Base-by-base conservation (phyloP, 768 basidiomycete genomes). In the Tulasnella sp. region DNA sequence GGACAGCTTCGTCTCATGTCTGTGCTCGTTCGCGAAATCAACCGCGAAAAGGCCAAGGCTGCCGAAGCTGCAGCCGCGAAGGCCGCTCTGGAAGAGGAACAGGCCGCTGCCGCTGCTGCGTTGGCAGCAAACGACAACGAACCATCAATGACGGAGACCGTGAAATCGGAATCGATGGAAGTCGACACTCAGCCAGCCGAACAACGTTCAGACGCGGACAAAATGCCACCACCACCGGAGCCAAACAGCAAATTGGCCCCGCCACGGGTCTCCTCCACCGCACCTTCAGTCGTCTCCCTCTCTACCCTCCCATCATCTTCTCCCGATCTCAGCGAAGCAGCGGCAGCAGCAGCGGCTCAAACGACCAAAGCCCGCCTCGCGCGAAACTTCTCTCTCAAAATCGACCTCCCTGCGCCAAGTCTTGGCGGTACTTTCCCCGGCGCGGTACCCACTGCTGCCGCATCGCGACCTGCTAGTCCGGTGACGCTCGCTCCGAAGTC, bases 401-500 rank as follows among this genome's bases (percentile, higher is more conserved):
- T 93, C n/a, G 92, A 94, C 77, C 83, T 94, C 5, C 90, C 91
- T 19, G 83, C 89, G 1, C 80, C 87, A 14, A 82, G 87, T 11
- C 82, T 92, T 71, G 86, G 87, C 62, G n/a, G 44, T 29, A 26
- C 74, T 26, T 69, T 69, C 69, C 7, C 69, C 12, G 35, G 40
- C 14, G 42, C 4, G 5, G 41, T 37, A 22, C 40, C 40, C 5
- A 16, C 26, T 32, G 35, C 52, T 17, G 59, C 40, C 37, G 29
- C 39, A 22, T 17, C 72, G 59, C 63, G 65, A 36, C 62, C 69
- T 36, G 41, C 62, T 87, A 70, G 88, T 6, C 92, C 92, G 7
- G 91, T 93, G 37, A 90, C 89, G 5, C 84, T 94, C 41, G 92
- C 90, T 0, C 92, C 92, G 1, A 90, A 87, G 77, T 91, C 92